phyloP scores from a whole-genome alignment of 345 rosid species.

The Luvunga scandens region DNA sequence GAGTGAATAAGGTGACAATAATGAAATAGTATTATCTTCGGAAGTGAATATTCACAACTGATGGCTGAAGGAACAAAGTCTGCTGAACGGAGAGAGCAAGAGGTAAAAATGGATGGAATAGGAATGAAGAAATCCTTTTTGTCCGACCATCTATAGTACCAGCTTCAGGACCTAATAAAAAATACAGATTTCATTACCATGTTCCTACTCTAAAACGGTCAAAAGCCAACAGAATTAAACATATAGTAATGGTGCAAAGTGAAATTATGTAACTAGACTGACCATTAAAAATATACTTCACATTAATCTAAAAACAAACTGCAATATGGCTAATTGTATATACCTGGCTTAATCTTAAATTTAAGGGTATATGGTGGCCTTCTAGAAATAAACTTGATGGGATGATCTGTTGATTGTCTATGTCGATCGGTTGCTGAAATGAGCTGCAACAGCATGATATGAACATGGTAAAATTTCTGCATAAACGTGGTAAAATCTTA shows the following conservation, averaged over 20 bases:
- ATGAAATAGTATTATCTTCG: conserved; percentile 44
- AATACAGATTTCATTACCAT: conserved; percentile 10
- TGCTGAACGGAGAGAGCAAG: conserved; percentile 87
- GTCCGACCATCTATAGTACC: conserved; percentile 64
- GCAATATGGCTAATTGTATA: background rate
- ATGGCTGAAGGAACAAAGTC: conserved; percentile 62
- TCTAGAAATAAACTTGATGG: conserved; percentile 81
- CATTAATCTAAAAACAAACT: background rate
- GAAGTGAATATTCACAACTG: conserved; percentile 84
- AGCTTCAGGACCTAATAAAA: conserved; percentile 75
- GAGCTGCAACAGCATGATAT: conserved; percentile 47
- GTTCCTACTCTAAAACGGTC: background rate
- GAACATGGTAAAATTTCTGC: background rate
- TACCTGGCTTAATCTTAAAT: conserved; percentile 95
- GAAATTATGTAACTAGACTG: background rate
- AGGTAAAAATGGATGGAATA: conserved; percentile 92
- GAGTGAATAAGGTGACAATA: background rate
- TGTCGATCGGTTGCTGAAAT: conserved; percentile 82
- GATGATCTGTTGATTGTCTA: conserved; percentile 70
- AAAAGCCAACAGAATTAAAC: background rate
- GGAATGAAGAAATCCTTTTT: conserved; percentile 72
- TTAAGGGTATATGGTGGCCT: conserved; percentile 57
- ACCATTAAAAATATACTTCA: background rate
- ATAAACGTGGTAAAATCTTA: background rate
- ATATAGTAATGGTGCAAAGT: background rate